Evolutionary conservation across 129 eudicot species (phyloP).

Genomic region (Smallanthus sonchifolius): DNA sequence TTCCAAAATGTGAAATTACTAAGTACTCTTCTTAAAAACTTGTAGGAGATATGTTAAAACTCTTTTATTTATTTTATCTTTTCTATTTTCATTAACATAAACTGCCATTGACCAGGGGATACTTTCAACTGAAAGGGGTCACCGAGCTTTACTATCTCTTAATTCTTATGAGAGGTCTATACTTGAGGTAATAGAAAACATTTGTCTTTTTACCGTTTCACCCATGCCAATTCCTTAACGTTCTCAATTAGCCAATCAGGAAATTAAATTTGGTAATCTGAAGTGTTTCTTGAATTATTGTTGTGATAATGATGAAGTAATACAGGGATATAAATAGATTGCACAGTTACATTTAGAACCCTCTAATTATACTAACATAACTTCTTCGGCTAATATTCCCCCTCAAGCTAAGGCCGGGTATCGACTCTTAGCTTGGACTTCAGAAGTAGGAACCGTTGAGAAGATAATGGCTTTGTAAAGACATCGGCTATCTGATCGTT

Average conservation of each 20-base stretch:
- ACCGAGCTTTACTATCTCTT: constrained; percentile 58
- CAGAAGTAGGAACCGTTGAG: too few species aligned
- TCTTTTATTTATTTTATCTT: neutral
- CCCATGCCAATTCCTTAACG: neutral
- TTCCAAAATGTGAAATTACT: neutral
- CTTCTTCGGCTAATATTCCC: too few species aligned
- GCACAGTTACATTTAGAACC: too few species aligned
- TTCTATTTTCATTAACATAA: constrained; percentile 14
- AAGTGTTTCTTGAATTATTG: too few species aligned
- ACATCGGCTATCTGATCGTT: too few species aligned
- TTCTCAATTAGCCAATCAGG: neutral
- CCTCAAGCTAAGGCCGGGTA: too few species aligned
- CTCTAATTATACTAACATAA: too few species aligned
- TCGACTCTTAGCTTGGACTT: too few species aligned
- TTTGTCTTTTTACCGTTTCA: neutral
- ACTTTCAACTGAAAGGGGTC: constrained; percentile 96
- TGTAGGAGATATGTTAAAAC: neutral
- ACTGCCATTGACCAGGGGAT: constrained; percentile 56
- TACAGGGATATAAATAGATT: too few species aligned
- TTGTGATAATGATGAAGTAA: too few species aligned
- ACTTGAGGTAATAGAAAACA: constrained; percentile 53
- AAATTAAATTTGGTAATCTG: too few species aligned
- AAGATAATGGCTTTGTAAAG: too few species aligned
- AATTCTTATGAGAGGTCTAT: constrained; percentile 83
- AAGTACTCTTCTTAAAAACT: neutral